These are phyloP conservation scores for Salix viminalis DNA, from an alignment of 345 rosid species.

Conservation along the genomic window DNA sequence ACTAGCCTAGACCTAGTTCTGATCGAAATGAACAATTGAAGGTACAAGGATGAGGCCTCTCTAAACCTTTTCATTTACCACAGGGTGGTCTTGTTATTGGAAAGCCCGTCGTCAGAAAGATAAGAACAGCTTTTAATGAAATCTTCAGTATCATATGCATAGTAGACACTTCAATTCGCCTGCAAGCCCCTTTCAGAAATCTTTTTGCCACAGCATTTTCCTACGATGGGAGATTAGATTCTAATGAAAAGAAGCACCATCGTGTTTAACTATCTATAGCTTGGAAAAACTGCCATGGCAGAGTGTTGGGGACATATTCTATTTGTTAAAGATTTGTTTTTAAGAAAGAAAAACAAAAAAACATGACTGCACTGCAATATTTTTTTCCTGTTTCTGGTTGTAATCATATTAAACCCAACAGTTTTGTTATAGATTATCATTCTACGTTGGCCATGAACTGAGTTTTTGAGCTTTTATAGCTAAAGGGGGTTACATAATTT, in stretches of 20 bases:
- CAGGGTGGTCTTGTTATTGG: neutral
- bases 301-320: neutral
- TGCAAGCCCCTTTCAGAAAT: neutral
- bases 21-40: neutral
- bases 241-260: neutral
- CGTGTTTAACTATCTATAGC: neutral
- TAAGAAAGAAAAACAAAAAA: no score
- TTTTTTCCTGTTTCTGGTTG: neutral
- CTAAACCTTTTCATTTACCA: neutral
- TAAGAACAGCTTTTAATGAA: neutral
- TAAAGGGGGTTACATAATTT: neutral
- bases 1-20: slow-evolving; percentile 16
- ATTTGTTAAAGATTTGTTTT: neutral
- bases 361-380: neutral
- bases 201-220: neutral
- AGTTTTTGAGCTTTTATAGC: neutral
- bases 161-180: neutral
- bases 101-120: neutral
- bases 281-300: neutral
- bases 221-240: neutral
- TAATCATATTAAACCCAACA: neutral
- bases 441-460: neutral
- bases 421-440: neutral
- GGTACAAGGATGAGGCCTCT: neutral
- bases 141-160: neutral